phyloP scores from a whole-genome alignment of 2,329 filamentous ascomycete species.

The Diaporthe humulicola region DNA sequence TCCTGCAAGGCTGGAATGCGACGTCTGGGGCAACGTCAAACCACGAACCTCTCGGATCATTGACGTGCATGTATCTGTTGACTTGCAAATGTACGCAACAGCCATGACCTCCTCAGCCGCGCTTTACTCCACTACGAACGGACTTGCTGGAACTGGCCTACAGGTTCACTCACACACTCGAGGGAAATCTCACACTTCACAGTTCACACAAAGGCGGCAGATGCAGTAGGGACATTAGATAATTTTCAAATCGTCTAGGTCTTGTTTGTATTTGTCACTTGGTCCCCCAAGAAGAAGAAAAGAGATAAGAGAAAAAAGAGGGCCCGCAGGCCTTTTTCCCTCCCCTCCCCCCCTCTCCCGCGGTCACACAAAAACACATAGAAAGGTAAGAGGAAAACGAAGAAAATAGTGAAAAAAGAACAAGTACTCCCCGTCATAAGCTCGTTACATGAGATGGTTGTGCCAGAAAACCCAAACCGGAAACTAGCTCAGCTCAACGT shows the following conservation, averaged over 20 bases:
- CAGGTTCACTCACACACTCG: not conserved
- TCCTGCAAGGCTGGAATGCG: not conserved
- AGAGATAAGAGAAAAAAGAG: conserved; percentile 36
- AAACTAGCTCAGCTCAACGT: conserved; percentile 12
- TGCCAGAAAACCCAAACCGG: conserved; percentile 1
- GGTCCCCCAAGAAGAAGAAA: conserved; percentile 29
- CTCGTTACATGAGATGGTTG: conserved; percentile 37
- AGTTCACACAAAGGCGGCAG: not conserved
- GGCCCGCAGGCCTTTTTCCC: conserved; percentile 36
- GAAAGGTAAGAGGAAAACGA: not conserved
- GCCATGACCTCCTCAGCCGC: not conserved
- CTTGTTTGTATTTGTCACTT: conserved; percentile 32
- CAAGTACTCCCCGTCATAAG: conserved; percentile 36
- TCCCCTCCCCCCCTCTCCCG: conserved; percentile 3
- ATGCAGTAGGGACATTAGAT: not conserved
- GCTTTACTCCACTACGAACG: not conserved
- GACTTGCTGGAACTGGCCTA: not conserved
- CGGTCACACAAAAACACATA: conserved; percentile 18
- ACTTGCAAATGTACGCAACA: not conserved
- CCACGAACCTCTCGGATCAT: too few relatives aligned
- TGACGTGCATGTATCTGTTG: not conserved
- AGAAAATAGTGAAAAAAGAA: not conserved
- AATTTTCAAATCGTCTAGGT: conserved; percentile 39
- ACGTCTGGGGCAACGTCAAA: not conserved
- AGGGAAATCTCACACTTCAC: not conserved